Evolutionary conservation across 768 basidiomycete species (phyloP).

Genomic region (Phaeotremella skinneri): DNA sequence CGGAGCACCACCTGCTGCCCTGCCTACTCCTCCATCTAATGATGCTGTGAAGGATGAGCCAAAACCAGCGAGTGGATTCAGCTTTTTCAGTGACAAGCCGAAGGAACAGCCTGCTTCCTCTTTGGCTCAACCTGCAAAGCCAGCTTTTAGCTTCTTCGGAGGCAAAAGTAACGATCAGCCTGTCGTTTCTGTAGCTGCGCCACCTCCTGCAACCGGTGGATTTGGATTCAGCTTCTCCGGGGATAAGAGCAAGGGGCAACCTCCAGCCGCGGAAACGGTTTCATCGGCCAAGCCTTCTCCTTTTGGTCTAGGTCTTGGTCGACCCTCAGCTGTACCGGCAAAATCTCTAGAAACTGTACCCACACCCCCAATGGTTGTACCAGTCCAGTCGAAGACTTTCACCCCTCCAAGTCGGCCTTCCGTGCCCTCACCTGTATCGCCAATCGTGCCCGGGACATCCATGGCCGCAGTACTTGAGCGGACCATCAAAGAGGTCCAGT

Average conservation of each 20-base stretch:
- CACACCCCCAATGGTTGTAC: not conserved
- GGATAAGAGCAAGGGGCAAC: not conserved
- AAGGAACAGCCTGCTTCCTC: not conserved
- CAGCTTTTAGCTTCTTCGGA: conserved; percentile 10
- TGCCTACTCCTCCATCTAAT: not conserved
- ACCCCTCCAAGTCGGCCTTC: conserved; percentile 8
- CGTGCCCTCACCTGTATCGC: not conserved
- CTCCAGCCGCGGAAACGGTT: conserved; percentile 7
- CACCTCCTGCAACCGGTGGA: not conserved
- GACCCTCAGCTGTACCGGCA: conserved; percentile 9
- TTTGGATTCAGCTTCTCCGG: conserved; percentile 11
- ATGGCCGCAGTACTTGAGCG: conserved; percentile 66
- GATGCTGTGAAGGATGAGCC: not conserved
- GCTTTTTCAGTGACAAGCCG: conserved; percentile 14
- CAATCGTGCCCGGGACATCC: conserved; percentile 55
- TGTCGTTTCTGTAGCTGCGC: not conserved
- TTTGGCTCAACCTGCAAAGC: not conserved
- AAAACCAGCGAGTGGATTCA: conserved; percentile 7
- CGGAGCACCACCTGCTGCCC: not conserved
- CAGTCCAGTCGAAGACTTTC: conserved; percentile 2
- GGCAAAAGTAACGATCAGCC: conserved; percentile 5
- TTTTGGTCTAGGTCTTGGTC: conserved; percentile 46
- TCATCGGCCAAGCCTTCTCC: conserved; percentile 6
- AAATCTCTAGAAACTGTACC: conserved; percentile 8
- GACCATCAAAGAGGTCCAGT: conserved; percentile 56